Evolutionary conservation across 176 grass and related monocot genomes (phyloP).

Genomic region (Oryza australiensis): DNA sequence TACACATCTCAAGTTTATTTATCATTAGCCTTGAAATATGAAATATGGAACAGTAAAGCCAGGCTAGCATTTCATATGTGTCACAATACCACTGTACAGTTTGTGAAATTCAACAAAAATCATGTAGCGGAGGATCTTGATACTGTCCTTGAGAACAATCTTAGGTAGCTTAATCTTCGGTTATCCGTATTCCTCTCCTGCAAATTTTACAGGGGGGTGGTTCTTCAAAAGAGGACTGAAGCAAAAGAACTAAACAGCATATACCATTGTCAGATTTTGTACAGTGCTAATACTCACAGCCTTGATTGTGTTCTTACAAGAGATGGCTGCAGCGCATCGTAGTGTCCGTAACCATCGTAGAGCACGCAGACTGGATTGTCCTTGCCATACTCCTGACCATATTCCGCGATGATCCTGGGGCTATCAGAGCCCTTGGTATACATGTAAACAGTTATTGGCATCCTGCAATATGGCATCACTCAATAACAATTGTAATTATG

Average conservation of each 20-base stretch:
- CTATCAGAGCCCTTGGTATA: constrained; percentile 50
- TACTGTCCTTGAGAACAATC: constrained; percentile 32
- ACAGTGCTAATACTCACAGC: constrained; percentile 38
- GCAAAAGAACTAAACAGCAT: not conserved
- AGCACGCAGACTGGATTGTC: constrained; percentile 81
- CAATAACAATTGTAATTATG: not conserved
- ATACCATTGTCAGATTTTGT: constrained; percentile 32
- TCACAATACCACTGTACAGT: not conserved
- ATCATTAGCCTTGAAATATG: constrained; percentile 31
- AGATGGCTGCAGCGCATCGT: constrained; percentile 65
- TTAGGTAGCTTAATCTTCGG: constrained; percentile 25
- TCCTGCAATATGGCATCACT: constrained; percentile 49
- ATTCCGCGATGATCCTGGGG: constrained; percentile 85
- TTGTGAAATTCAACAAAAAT: constrained; percentile 8
- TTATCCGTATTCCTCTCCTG: constrained; percentile 44
- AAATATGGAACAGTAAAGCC: not conserved
- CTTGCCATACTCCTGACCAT: constrained; percentile 94
- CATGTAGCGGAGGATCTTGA: not conserved
- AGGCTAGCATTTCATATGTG: not conserved
- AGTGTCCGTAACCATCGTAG: constrained; percentile 88
- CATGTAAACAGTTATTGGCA: constrained; percentile 95
- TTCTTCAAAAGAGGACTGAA: constrained; percentile 12
- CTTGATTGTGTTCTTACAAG: constrained; percentile 63
- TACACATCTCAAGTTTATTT: constrained; percentile 37
- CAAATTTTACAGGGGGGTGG: constrained; percentile 25